Conservation (phyloP, 1,284 basidiomycete species). For the Leccinum variabile region DNA sequence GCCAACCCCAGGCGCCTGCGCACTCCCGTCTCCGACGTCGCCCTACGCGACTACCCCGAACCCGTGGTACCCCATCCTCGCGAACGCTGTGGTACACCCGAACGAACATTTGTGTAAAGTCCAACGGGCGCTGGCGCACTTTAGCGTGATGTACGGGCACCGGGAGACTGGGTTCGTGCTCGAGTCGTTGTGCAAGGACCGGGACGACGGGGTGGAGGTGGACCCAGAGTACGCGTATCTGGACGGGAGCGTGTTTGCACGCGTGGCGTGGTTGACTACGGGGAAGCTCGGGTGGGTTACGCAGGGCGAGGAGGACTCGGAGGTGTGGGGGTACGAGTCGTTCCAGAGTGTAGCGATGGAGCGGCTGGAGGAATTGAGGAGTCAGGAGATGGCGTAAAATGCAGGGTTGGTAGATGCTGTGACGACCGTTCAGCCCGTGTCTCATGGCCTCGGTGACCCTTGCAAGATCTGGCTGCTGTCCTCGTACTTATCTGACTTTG, state of each 20-base stretch:
- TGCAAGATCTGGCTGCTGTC: too few relatives aligned
- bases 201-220: conserved; percentile 26
- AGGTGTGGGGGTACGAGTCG: conserved; percentile 32
- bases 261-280: conserved; percentile 51
- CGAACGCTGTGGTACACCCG: conserved; percentile 37
- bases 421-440: too few relatives aligned
- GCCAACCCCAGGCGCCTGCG: not conserved
- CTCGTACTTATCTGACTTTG: too few relatives aligned
- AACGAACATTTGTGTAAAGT: conserved; percentile 66
- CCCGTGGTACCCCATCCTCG: conserved; percentile 21
- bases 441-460: too few relatives aligned
- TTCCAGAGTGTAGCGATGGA: conserved; percentile 31
- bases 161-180: conserved; percentile 39
- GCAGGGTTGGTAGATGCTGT: not conserved
- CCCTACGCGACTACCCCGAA: not conserved
- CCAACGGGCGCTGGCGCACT: conserved; percentile 58
- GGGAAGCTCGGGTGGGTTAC: conserved; percentile 51
- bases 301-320: conserved; percentile 42
- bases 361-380: conserved; percentile 13
- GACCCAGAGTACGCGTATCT: conserved; percentile 41
- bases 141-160: conserved; percentile 48
- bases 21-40: not conserved
- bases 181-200: conserved; percentile 14
- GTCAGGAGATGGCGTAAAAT: not conserved
- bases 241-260: conserved; percentile 61